phyloP scores from a whole-genome alignment of 78 protist species.

The Anaeramoeba flamelloides region DNA sequence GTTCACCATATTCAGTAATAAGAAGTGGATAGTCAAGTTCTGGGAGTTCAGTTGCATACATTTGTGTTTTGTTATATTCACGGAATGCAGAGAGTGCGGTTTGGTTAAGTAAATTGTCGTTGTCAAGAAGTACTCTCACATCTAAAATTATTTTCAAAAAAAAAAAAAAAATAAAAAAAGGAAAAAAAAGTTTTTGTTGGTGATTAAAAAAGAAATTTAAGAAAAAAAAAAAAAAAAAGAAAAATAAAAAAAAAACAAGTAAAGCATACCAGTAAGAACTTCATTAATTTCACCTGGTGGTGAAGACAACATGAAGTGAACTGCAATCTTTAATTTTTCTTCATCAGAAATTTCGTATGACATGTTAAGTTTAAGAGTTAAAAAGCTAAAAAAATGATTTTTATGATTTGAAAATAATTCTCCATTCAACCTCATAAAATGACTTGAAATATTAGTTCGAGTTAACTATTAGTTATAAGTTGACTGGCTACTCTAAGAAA shows the following conservation, averaged over 20 bases:
- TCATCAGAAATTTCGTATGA: too few species aligned
- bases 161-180: not conserved
- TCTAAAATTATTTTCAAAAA: not conserved
- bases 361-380: too few species aligned
- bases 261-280: not conserved
- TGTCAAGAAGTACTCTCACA: not conserved
- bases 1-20: not conserved
- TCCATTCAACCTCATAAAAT: too few species aligned
- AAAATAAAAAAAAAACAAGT: too few species aligned
- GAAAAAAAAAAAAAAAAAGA: too few species aligned
- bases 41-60: not conserved
- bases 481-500: too few species aligned
- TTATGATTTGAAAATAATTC: too few species aligned
- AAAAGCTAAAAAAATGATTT: too few species aligned
- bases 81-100: not conserved
- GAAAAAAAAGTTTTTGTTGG: not conserved
- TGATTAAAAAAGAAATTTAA: too few species aligned
- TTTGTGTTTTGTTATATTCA: not conserved
- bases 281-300: conserved; percentile 1
- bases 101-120: not conserved
- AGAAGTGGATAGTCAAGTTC: not conserved
- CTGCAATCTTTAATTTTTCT: not conserved
- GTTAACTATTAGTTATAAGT: too few species aligned
- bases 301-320: not conserved
- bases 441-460: too few species aligned